phyloP scores from a whole-genome alignment of 257 asterid genomes.

The Salvia splendens region DNA sequence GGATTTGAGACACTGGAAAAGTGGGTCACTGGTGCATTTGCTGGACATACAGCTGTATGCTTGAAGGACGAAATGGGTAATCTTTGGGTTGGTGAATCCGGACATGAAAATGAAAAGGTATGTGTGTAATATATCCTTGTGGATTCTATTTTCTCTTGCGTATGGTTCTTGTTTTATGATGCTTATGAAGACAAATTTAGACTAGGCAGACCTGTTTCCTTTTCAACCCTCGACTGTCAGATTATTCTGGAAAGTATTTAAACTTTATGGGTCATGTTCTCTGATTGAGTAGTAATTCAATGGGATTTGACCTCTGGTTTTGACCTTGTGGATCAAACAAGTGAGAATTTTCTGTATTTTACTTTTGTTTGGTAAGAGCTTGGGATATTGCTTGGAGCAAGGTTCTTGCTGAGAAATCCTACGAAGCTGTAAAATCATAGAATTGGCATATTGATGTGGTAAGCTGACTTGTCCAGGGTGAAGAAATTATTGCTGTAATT shows the following conservation, averaged over 20 bases:
- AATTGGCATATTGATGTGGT: constrained; percentile 9
- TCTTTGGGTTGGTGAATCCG: constrained; percentile 99
- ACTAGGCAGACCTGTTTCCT: not conserved
- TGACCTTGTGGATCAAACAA: not conserved
- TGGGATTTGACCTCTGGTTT: not conserved
- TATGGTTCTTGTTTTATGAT: not conserved
- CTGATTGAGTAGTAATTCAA: constrained; percentile 18
- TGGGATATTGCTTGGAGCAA: not conserved
- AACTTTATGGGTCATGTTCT: not conserved
- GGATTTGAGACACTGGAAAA: constrained; percentile 99
- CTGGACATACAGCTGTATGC: constrained; percentile 98
- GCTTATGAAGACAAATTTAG: not conserved
- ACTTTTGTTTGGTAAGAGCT: not conserved
- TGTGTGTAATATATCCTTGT: constrained; percentile 2
- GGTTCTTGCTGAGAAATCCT: constrained; percentile 15
- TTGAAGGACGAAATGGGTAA: constrained; percentile 83
- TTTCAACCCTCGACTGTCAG: not conserved
- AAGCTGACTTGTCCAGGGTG: constrained; percentile 61
- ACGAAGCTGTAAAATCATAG: constrained; percentile 6
- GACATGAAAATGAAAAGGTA: constrained; percentile 98
- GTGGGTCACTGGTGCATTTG: constrained; percentile 99
- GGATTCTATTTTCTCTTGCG: not conserved
- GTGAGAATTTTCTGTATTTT: constrained; percentile 11
- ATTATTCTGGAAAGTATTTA: not conserved
- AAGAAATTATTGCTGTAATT: constrained; percentile 78